Evolutionary conservation across 2,329 filamentous ascomycete genomes (phyloP).

Genomic region (Talaromyces sp.): DNA sequence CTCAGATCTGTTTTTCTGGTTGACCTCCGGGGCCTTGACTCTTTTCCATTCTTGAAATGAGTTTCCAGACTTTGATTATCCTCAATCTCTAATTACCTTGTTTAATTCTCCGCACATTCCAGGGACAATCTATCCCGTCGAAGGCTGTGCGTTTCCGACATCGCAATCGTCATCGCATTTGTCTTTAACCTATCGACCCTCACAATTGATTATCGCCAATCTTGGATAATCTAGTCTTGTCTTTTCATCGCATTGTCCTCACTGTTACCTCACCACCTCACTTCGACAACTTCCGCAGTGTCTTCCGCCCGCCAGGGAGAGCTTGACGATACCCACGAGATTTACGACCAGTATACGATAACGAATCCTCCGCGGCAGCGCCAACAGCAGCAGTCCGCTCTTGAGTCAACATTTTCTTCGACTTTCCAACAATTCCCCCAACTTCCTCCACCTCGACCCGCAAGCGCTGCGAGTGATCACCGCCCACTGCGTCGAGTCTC

Average conservation of each 20-base stretch:
- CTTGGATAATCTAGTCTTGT: background rate
- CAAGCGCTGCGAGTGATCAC: slow-evolving; percentile 52
- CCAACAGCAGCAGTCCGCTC: slow-evolving; percentile 46
- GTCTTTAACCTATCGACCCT: background rate
- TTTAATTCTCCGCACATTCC: slow-evolving; percentile 27
- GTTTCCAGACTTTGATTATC: slow-evolving; percentile 9
- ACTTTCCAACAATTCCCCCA: slow-evolving; percentile 22
- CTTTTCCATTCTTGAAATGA: slow-evolving; percentile 12
- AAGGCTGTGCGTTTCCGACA: slow-evolving; percentile 1
- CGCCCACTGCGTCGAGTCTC: slow-evolving; percentile 53
- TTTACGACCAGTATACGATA: slow-evolving; percentile 49
- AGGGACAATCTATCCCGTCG: slow-evolving; percentile 5
- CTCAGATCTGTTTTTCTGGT: background rate
- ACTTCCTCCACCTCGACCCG: slow-evolving; percentile 42
- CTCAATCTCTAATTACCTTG: slow-evolving; percentile 19
- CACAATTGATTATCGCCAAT: background rate
- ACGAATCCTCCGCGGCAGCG: slow-evolving; percentile 44
- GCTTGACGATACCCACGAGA: slow-evolving; percentile 54
- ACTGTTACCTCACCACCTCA: slow-evolving; percentile 23
- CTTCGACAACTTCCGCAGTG: slow-evolving; percentile 36
- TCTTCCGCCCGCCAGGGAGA: slow-evolving; percentile 39
- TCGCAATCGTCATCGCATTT: slow-evolving; percentile 7
- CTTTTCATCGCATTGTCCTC: slow-evolving; percentile 34
- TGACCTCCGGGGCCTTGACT: background rate
- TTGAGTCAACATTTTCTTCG: slow-evolving; percentile 44